Evolutionary conservation across 768 basidiomycete genomes (phyloP).

Genomic region (Austroboletus festivus): DNA sequence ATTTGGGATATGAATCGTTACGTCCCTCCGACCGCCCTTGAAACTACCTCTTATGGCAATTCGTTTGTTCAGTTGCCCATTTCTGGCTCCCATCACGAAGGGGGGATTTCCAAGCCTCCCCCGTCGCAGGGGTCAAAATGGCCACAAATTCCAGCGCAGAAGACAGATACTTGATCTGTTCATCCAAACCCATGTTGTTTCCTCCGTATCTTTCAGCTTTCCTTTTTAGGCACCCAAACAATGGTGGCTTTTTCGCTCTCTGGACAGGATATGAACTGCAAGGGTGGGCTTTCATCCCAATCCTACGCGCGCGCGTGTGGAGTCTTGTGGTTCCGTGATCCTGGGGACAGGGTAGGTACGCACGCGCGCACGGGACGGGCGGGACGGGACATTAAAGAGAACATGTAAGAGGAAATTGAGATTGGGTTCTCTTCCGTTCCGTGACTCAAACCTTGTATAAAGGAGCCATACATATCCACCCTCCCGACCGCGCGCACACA

Average conservation of each 20-base stretch:
- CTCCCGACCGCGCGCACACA: constrained; percentile 11
- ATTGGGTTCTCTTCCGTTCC: constrained; percentile 14
- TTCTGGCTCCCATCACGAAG: constrained; percentile 30
- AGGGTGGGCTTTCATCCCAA: not conserved
- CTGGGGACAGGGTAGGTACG: not conserved
- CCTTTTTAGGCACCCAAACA: constrained; percentile 31
- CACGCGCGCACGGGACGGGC: constrained; percentile 1
- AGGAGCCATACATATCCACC: constrained; percentile 28
- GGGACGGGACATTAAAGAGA: constrained; percentile 18
- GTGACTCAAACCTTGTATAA: constrained; percentile 35
- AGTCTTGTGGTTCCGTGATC: not conserved
- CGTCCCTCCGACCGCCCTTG: constrained; percentile 33
- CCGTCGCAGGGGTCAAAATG: constrained; percentile 24
- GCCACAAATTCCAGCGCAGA: constrained; percentile 34
- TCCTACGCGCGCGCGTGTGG: not conserved
- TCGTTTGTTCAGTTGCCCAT: constrained; percentile 35
- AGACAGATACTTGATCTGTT: constrained; percentile 29
- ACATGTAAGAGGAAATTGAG: constrained; percentile 28
- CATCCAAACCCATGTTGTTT: constrained; percentile 19
- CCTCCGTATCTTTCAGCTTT: constrained; percentile 32
- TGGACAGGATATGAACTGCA: not conserved
- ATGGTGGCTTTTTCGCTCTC: constrained; percentile 23
- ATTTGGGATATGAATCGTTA: constrained; percentile 25
- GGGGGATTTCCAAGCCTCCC: constrained; percentile 8
- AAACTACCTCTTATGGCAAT: constrained; percentile 36